Percentiles rank a stretch among this genome's conserved stretches.
Conservation (phyloP, 257 asterid genomes). For the Rauvolfia tetraphylla region DNA sequence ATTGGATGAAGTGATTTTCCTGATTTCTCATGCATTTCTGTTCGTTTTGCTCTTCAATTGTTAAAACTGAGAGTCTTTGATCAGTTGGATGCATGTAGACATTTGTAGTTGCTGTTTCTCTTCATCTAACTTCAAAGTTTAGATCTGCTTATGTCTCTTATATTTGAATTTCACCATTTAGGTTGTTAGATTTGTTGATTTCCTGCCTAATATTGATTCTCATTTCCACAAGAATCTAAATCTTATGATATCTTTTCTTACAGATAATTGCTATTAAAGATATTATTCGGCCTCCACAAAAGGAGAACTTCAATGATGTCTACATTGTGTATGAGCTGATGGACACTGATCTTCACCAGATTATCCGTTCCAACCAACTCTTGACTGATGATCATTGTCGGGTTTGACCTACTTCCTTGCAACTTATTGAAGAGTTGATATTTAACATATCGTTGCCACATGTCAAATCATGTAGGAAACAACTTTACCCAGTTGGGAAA, state of each 20-base stretch:
- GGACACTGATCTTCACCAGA: constrained; percentile 99
- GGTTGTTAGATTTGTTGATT: neutral
- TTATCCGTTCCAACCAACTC: constrained; percentile 77
- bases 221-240: constrained; percentile 4
- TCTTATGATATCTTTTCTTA: constrained; percentile 1
- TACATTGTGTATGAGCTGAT: constrained; percentile 89
- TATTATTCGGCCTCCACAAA: constrained; percentile 87
- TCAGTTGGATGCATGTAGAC: too few species aligned
- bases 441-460: neutral
- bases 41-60: neutral
- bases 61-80: too few species aligned
- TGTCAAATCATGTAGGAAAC: neutral
- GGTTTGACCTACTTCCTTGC: constrained; percentile 55
- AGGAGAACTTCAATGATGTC: constrained; percentile 94
- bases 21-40: neutral
- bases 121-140: neutral
- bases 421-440: neutral
- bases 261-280: constrained; percentile 91
- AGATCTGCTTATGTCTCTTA: neutral
- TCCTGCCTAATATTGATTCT: neutral
- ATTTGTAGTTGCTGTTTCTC: neutral
- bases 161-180: neutral
- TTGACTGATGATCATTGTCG: constrained; percentile 95
- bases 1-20: neutral
- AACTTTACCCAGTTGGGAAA: neutral